A percentile compares a stretch with the other conserved stretches of the same genome.
These are phyloP conservation scores for Yamadazyma phyllophila DNA, from an alignment of 805 yeast species.

Conservation along the genomic window DNA sequence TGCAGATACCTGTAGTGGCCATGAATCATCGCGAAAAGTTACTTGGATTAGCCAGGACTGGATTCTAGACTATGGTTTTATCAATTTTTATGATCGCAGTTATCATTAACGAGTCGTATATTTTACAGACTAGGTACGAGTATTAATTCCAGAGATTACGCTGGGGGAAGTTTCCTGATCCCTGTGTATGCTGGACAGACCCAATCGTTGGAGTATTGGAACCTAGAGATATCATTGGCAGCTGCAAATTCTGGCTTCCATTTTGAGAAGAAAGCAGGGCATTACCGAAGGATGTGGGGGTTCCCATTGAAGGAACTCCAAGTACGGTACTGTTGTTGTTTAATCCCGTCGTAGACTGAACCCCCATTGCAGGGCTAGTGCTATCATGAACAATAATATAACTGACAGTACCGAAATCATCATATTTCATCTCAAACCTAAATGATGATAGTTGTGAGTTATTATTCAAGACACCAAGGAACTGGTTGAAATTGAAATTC, in stretches of 20 bases:
- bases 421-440: conserved; percentile 44
- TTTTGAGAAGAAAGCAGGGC: neutral
- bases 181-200: neutral
- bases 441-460: conserved; percentile 17
- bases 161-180: neutral
- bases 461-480: conserved; percentile 26
- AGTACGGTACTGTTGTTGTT: neutral
- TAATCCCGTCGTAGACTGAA: neutral
- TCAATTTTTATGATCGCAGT: too few species aligned
- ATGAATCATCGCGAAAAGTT: neutral
- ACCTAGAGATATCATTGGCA: conserved; percentile 1
- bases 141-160: conserved; percentile 5
- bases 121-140: neutral
- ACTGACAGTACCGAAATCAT: conserved; percentile 45
- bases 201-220: neutral
- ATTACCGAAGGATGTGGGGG: neutral
- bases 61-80: too few species aligned
- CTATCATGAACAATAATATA: conserved; percentile 31
- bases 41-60: neutral
- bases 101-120: neutral
- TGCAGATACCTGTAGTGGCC: too few species aligned
- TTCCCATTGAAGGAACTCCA: neutral
- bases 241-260: conserved; percentile 1
- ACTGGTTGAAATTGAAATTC: conserved; percentile 30
- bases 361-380: conserved; percentile 1